Conservation (phyloP, 2,329 filamentous ascomycete species). For the Microsporum ferrugineum region DNA sequence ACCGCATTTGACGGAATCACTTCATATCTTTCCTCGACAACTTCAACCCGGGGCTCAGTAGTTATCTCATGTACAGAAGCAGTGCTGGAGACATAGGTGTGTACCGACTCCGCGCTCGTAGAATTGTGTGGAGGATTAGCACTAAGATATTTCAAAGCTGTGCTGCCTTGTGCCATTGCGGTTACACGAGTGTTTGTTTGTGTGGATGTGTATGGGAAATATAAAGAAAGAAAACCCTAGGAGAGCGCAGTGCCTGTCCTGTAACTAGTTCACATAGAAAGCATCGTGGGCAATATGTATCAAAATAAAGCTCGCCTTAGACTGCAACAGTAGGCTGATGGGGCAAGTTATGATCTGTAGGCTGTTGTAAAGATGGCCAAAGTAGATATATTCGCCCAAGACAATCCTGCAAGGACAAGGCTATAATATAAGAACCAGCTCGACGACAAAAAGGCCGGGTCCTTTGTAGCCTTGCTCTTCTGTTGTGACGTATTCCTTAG, state of each 20-base stretch:
- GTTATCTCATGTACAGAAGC: slow-evolving; percentile 44
- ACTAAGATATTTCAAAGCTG: background rate
- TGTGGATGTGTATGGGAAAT: background rate
- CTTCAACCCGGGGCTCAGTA: slow-evolving; percentile 42
- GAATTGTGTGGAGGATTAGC: background rate
- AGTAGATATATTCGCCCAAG: background rate
- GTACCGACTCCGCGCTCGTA: slow-evolving; percentile 46
- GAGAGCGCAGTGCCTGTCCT: background rate
- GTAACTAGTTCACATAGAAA: background rate
- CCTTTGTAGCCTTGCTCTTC: background rate
- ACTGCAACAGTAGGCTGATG: background rate
- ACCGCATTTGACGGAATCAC: slow-evolving; percentile 55
- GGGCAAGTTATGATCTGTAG: background rate
- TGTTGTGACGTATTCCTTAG: background rate
- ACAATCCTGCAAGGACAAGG: background rate
- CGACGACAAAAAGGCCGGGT: background rate
- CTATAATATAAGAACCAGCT: background rate
- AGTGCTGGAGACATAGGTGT: slow-evolving; percentile 68
- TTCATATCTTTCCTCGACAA: slow-evolving; percentile 42
- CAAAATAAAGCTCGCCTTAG: background rate
- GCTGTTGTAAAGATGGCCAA: background rate
- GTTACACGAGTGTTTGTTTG: background rate
- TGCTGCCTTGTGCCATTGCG: background rate
- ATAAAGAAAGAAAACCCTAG: background rate
- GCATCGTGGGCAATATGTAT: background rate